Evolutionary conservation across 345 rosid genomes (phyloP), one percentile per base, ranked within the genome.

Genomic region (Barbarea vulgaris): DNA sequence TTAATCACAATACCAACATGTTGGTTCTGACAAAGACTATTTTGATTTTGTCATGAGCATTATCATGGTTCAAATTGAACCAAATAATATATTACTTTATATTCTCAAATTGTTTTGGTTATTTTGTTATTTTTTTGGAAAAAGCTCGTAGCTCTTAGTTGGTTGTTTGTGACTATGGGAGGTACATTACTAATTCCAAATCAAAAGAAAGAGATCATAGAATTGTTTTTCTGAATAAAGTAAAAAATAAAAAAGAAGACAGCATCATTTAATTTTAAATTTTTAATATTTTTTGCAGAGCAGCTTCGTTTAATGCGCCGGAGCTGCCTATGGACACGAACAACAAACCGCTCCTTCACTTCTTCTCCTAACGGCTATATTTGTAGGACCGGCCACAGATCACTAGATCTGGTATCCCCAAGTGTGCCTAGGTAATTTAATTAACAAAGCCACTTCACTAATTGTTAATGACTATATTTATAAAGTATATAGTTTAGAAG

Each of bases 301-400:
- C 65, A 76, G 64, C 75, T 62, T 69, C 70, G 75, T 19, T 77
- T 70, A 70, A 46, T 77, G 80, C 66, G 80, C 42, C 44, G 71
- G 65, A 63, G 65, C 58, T 61, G 3, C 53, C 42, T 10, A 33
- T 63, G 59, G 75, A 63, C 62, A 56, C 65, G 30, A 21, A 19
- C 65, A 62, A 24, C 42, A 19, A 55, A 46, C 76, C 80, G 70
- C 76, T 70, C 80, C 71, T 62, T 62, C 65, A 52, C 51, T 62
- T 69, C 70, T 60, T 34, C 56, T 59, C 0, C 22, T 64, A 77
- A 64, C 80, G 72, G 80, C 76, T 70, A 70, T 69, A 69, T 68
- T 47, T 46, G 60, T 77, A 52, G 80, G 76, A 46, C 76, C 75
- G 33, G 13, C n/a, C 53, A 34, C 66, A 58, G 48, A 64, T 54